Conservation (phyloP, 2,329 filamentous ascomycete species). For the Trichoderma koningii region DNA sequence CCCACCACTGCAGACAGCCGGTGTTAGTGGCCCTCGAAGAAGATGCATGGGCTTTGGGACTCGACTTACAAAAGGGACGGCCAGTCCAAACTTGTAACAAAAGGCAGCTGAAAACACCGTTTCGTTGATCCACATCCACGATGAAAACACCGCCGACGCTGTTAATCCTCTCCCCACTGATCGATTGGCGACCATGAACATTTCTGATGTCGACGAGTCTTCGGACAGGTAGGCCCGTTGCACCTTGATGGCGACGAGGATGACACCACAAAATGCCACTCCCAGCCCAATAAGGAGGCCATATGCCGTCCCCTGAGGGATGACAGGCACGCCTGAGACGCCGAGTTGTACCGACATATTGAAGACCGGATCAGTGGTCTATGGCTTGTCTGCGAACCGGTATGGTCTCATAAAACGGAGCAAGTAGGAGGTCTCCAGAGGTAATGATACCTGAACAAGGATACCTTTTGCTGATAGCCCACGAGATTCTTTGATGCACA, state of each 20-base stretch:
- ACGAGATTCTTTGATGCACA: neutral
- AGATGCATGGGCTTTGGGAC: too few species aligned
- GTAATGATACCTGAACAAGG: neutral
- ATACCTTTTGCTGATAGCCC: too few species aligned
- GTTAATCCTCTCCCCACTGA: conserved; percentile 20
- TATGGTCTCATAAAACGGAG: neutral
- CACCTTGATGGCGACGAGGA: conserved; percentile 16
- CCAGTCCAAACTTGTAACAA: conserved; percentile 23
- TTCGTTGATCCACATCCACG: conserved; percentile 26
- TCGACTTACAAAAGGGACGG: conserved; percentile 22
- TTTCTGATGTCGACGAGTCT: conserved; percentile 23
- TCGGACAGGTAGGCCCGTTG: conserved; percentile 19
- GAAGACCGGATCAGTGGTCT: neutral
- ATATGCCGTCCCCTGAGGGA: conserved; percentile 23
- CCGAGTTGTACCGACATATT: conserved; percentile 23
- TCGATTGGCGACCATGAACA: conserved; percentile 26
- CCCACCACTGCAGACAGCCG: conserved; percentile 16
- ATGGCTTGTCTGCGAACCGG: too few species aligned
- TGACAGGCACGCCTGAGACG: conserved; percentile 18
- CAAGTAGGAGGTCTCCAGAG: neutral
- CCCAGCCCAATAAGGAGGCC: conserved; percentile 22
- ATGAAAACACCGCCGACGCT: conserved; percentile 22
- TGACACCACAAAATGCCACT: conserved; percentile 20
- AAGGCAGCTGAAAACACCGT: conserved; percentile 22
- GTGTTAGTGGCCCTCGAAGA: neutral